Evolutionary conservation across 352 stramenopile genomes (phyloP), one percentile per base, ranked within the genome.

Genomic region (Lagenidium giganteum): DNA sequence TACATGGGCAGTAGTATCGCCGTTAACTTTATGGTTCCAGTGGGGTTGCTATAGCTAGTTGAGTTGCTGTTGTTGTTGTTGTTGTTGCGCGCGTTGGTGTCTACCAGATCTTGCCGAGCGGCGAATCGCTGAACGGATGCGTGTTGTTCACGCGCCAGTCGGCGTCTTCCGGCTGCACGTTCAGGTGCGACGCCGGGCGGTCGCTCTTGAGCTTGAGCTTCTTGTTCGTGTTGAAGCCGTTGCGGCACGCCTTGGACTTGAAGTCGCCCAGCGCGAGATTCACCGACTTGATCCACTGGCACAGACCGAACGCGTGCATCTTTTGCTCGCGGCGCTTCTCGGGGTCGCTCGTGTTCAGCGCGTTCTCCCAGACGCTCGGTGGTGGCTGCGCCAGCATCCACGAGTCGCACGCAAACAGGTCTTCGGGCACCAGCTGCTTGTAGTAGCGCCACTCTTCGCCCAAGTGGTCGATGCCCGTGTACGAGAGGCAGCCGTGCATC

Each of bases 251-350:
- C 5, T 57, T 57, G 22, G 57, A 54, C 42, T 83, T 84, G 47
- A 72, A 77, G 24, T 79, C 61, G 2, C 84, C 52, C n/a, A 93
- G 57, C 40, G 69, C 75, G 25, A 71, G 63, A 40, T 93, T 93
- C 17, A 86, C 60, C 23, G 80, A 36, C 47, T 87, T 88, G 41
- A 93, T 63, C 41, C 61, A 76, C 28, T 77, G 90, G 51, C 77
- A 93, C n/a, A 93, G 37, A 12, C 75, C 77, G 29, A 87, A 93
- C 14, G 62, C 77, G 36, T 87, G 59, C n/a, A n/a, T n/a, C n/a
- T n/a, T n/a, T 33, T 74, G 49, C 61, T 87, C 73, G 8, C 45
- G 42, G 38, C 72, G 53, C 22, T 56, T 43, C n/a, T n/a, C n/a
- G n/a, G n/a, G n/a, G 40, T 90, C 64, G 14, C 57, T 48, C 5